Evolutionary conservation across 495 filamentous ascomycete species (phyloP).

Genomic region (Talaromyces ruber): DNA sequence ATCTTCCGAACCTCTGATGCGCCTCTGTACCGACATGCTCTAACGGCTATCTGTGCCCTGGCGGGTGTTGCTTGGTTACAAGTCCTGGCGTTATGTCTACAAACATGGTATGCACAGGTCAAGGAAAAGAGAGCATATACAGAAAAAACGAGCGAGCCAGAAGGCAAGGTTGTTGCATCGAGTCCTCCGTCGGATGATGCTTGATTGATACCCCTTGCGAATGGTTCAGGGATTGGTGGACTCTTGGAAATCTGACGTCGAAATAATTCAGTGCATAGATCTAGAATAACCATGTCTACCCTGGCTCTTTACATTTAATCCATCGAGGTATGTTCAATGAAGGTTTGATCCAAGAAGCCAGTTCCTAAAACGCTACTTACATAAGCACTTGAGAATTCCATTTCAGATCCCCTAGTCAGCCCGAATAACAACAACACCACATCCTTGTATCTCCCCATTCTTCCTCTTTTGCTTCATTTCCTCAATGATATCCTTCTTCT

Average conservation of each 20-base stretch:
- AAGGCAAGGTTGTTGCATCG: not conserved
- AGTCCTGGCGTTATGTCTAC: conserved; percentile 11
- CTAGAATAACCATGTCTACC: no score
- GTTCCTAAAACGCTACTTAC: no score
- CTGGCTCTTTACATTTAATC: no score
- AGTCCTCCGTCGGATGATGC: not conserved
- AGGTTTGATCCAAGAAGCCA: no score
- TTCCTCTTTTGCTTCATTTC: not conserved
- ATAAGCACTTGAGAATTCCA: not conserved
- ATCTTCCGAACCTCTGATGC: conserved; percentile 44
- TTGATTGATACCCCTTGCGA: no score
- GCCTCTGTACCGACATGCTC: conserved; percentile 38
- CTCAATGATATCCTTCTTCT: not conserved
- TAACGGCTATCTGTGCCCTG: conserved; percentile 24
- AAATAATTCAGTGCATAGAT: no score
- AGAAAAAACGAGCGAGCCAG: not conserved
- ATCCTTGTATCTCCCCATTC: not conserved
- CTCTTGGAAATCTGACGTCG: not conserved
- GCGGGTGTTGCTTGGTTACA: conserved; percentile 25
- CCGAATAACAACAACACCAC: not conserved
- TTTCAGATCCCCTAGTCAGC: not conserved
- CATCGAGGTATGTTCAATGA: no score
- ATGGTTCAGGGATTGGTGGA: no score
- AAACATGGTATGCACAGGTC: conserved; percentile 4
- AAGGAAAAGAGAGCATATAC: not conserved